Evolutionary conservation across 1,139 yeast genomes (phyloP), one percentile per base, ranked within the genome.

Genomic region (Magnusiomyces suaveolens): DNA sequence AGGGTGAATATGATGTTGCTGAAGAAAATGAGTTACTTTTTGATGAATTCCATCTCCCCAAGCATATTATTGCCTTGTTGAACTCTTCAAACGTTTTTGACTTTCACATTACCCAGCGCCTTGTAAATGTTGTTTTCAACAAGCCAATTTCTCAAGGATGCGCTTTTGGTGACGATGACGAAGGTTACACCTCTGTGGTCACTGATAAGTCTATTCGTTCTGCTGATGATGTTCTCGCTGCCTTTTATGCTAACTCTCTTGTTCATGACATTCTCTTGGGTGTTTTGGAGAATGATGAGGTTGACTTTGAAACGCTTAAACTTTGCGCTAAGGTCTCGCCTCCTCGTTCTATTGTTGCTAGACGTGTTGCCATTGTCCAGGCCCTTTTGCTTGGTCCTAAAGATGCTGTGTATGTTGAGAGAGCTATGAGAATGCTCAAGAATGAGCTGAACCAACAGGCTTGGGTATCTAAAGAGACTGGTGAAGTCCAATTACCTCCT

Each of bases 221-320:
- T 2, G 62, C 65, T 18, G 57, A 66, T 14, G 72, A 69, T 52
- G 63, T 63, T 3, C 52, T 67, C 52, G 66, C 69, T n/a, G 67
- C 67, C 26, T 64, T 68, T 63, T 60, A 62, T 56, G 62, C 71
- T 12, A 59, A 64, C 54, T 57, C 60, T 36, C 56, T 60, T 29
- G 60, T 65, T 16, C 66, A 66, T 18, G 60, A 60, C 12, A 64
- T 60, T 20, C 58, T 67, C 33, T 54, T 63, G 21, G 59, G 57
- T n/a, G 56, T 57, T 25, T 57, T 64, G 25, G 64, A 62, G 33
- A 54, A 51, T 46, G 54, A 56, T 23, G 58, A 55, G 38, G 56
- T 60, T 1, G 64, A 63, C 46, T 52, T 50, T 33, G 51, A 53
- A 24, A 58, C 53, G 43, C 56, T 67, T 21, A 61, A 64, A 14